Evolutionary conservation across 148 eudicot genomes (phyloP).

Genomic region (Vaccinium darrowii): DNA sequence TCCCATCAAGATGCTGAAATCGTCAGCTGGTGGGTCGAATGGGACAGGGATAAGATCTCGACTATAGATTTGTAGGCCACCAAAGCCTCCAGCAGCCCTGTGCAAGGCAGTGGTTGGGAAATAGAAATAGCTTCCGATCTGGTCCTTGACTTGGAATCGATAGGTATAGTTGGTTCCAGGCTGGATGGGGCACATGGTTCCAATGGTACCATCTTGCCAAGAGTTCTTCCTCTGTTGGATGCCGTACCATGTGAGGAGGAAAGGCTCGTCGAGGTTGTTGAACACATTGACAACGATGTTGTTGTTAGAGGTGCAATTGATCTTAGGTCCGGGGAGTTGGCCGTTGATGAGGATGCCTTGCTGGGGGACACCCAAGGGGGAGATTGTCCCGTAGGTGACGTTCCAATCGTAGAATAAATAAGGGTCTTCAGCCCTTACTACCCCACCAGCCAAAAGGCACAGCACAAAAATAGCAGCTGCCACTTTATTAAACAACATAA

Average conservation of each 20-base stretch:
- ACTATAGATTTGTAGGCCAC: constrained; percentile 25
- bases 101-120: constrained; percentile 23
- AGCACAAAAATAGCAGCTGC: neutral
- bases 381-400: constrained; percentile 28
- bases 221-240: constrained; percentile 38
- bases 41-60: constrained; percentile 34
- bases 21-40: constrained; percentile 22
- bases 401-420: constrained; percentile 27
- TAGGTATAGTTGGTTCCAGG: constrained; percentile 35
- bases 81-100: constrained; percentile 30
- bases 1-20: constrained; percentile 27
- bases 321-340: constrained; percentile 28
- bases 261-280: constrained; percentile 34
- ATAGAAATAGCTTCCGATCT: constrained; percentile 35
- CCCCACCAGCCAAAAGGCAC: constrained; percentile 1
- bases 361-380: constrained; percentile 27
- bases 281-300: constrained; percentile 28
- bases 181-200: constrained; percentile 33
- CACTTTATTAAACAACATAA: neutral
- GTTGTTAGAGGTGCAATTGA: constrained; percentile 29
- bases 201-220: constrained; percentile 32
- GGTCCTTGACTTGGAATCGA: constrained; percentile 33
- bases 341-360: constrained; percentile 34
- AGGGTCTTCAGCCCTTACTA: constrained; percentile 30
- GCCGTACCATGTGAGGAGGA: constrained; percentile 31